Evolutionary conservation across 1,284 basidiomycete species (phyloP), one percentile per base, ranked within the genome.

Genomic region (Pseudozyma tsukubaensis): DNA sequence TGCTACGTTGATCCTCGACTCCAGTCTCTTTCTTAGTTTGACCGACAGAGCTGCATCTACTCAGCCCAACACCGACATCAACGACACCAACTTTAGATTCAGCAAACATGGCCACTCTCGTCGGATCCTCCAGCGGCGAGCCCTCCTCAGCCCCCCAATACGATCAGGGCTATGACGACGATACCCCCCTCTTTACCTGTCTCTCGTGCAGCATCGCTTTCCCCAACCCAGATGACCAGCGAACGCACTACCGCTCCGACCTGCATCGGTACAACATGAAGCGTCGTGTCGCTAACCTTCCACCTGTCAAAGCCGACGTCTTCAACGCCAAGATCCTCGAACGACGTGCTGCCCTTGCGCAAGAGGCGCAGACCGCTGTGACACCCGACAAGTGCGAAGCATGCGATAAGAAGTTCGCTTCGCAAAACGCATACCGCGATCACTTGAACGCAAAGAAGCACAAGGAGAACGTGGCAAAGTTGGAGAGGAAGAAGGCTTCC

Each of bases 241-340:
- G 97, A 69, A 87, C 88, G 0, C 97, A 99, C 85, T 98, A 97
- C 85, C 90, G 90, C 76, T 94, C 94, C 39, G 97, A 99, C 85
- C 91, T 93, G 85, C 97, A 99, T 86, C 89, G 95, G 55, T 99
- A 99, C 87, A 99, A 99, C 85, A 94, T 97, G 91, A 97, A 97
- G 55, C 91, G 97, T 72, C 90, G 94, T 40, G 93, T 98, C 18
- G 95, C 97, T 8, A 90, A 89, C 14, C 88, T 99, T 2, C 92
- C 94, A 5, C 95, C 97, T 3, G 90, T 99, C 80, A 91, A 90
- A 64, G 89, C 89, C 0, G 86, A 88, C 8, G 83, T 91, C 0
- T 99, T 98, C 87, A 92, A 94, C 80, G 90, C 94, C 80, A 99
- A 98, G 83, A 92, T 97, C n/a, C 84, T 92, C 34, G 70, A 75